Evolutionary conservation across 169 alveolate species (phyloP), one percentile per base, ranked within the genome.

Genomic region (Eimeria necatrix): DNA sequence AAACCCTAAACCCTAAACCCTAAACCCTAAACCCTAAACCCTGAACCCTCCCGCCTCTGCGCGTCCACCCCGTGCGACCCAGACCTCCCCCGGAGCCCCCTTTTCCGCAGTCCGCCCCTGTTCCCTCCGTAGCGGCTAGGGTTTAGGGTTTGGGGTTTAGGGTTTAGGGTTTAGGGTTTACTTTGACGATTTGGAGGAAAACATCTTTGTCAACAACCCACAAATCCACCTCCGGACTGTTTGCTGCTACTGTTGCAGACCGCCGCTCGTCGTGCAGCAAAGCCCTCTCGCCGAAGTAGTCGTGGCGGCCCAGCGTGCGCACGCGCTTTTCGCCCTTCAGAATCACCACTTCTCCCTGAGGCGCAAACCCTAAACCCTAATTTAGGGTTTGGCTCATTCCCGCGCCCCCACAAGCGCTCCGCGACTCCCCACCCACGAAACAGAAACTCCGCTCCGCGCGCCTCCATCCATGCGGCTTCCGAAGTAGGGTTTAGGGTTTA

Each of bases 251-350:
- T 6, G 99, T 97, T n/a, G 99, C 99, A 4, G 98, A 95, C 64
- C 99, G 94, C 51, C 98, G 97, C 96, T 98, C 99, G 84, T 98
- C 98, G 78, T 97, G 98, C 76, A 99, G 96, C 26, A 99, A 94
- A 8, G 99, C 99, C 70, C 99, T 97, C 89, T 99, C 99, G 10
- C 99, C 99, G 94, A 99, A 99, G 94, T 98, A 99, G 95, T 98
- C 99, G 81, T 98, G 97, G 76, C 97, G 98, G 26, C 98, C 99
- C 53, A 91, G 61, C 14, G 98, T 98, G 53, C 99, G 95, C 53
- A 99, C 94, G 60, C 97, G 95, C 91, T 96, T 97, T 60, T 97
- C 97, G 76, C 97, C 95, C 95, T 97, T 97, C 49, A 95, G 92
- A 59, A 99, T 97, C 32, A 98, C 99, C 2, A 98, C 99, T 94